Evolutionary conservation across 257 asterid species (phyloP), one percentile per base, ranked within the genome.

Genomic region (Nicotiana noctiflora): DNA sequence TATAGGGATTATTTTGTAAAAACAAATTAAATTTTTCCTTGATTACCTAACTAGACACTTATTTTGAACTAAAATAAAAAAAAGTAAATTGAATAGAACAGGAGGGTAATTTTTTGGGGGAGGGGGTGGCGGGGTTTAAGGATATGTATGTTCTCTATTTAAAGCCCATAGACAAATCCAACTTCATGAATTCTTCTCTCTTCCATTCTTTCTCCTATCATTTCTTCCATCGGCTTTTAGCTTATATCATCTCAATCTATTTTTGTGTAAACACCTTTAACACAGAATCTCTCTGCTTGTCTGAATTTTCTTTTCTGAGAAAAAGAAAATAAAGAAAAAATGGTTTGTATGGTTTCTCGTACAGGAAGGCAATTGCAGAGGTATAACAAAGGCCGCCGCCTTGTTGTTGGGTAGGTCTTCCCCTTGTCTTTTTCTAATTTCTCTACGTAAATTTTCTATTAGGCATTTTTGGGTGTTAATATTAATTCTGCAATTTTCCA

Each of bases 321-420:
- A 76, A 76, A 3, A 3, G 49, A 15, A 23, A 7, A 53, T 27
- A 21, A 8, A 75, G 82, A 75, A 27, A 62, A 61, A 60, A 88
- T 92, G 97, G 84, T 85, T 21, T 53, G 62, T 81, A 75, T 82
- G 88, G 88, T 86, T 83, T 85, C 97, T 79, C 89, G 97, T 1
- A 88, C 92, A 3, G 97, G 95, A 31, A 86, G 97, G 84, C 91
- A 85, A 81, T 78, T 92, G 88, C 97, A 92, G 88, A 84, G 97
- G 77, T 92, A 92, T 84, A 87, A 87, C 83, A 85, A 84, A 55
- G 91, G 93, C 10, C 88, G 88, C 44, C 91, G 95, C 14, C 95
- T 89, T 46, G 90, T 92, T 34, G 97, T 92, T 0, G 95, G 95
- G 97, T 90, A 75, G 6, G 86, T 65, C 10, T 49, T 23, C 19